Evolutionary conservation across 371 early-diverging fungal genomes (phyloP).

Genomic region (Mycotypha africana): DNA sequence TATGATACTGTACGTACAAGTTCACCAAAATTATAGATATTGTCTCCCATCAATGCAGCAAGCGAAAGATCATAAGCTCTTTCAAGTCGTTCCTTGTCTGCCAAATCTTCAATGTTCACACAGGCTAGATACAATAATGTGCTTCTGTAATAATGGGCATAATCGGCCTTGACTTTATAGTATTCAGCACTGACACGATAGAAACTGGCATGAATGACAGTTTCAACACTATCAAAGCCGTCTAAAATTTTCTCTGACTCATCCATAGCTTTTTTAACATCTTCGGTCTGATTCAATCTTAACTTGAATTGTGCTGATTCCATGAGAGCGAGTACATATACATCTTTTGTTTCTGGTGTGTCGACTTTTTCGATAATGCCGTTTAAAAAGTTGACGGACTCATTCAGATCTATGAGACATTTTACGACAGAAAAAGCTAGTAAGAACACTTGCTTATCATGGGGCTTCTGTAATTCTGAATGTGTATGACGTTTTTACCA

Average conservation of each 20-base stretch:
- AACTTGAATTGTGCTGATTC: constrained; percentile 85
- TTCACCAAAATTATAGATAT: constrained; percentile 98
- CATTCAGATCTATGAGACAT: constrained; percentile 54
- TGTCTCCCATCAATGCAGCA: constrained; percentile 90
- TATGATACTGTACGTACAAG: too few relatives aligned
- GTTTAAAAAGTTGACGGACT: constrained; percentile 65
- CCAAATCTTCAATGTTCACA: constrained; percentile 77
- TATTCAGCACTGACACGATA: constrained; percentile 94
- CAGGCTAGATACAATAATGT: constrained; percentile 92
- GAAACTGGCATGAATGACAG: constrained; percentile 87
- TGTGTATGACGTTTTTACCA: constrained; percentile 57
- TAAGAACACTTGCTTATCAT: too few relatives aligned
- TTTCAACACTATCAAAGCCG: constrained; percentile 74
- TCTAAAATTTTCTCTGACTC: constrained; percentile 83
- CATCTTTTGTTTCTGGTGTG: constrained; percentile 65
- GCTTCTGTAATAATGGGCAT: constrained; percentile 92
- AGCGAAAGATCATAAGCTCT: constrained; percentile 90
- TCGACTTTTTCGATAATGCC: constrained; percentile 66
- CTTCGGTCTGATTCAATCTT: constrained; percentile 67
- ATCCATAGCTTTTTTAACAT: constrained; percentile 79
- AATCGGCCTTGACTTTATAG: constrained; percentile 91
- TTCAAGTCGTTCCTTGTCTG: constrained; percentile 65
- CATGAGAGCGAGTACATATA: constrained; percentile 81
- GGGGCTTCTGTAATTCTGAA: too few relatives aligned
- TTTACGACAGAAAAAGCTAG: too few relatives aligned